phyloP scores from a whole-genome alignment of 2,329 filamentous ascomycete species.

The Raffaelea deltoideospora region DNA sequence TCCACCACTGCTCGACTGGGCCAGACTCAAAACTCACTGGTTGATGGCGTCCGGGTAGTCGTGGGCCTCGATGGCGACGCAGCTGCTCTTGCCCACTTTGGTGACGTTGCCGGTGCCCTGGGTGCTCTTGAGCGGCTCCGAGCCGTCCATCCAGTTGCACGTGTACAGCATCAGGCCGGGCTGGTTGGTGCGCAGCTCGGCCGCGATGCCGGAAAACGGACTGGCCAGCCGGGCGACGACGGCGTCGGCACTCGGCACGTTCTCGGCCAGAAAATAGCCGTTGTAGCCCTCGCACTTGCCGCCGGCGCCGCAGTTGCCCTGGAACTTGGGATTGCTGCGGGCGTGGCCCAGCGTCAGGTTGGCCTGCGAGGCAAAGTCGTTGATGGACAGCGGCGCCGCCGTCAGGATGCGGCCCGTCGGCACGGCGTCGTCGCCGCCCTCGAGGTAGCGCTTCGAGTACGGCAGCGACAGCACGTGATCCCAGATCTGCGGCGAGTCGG shows the following conservation, averaged over 20 bases:
- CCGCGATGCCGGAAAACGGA: constrained; percentile 49
- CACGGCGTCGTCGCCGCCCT: constrained; percentile 37
- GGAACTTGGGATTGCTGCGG: constrained; percentile 34
- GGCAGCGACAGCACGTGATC: constrained; percentile 50
- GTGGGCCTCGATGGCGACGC: constrained; percentile 61
- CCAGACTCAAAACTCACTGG: constrained; percentile 27
- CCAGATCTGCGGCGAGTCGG: constrained; percentile 36
- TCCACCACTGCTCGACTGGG: neutral
- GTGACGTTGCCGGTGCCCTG: constrained; percentile 32
- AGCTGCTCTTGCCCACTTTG: constrained; percentile 45
- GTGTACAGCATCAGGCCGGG: constrained; percentile 57
- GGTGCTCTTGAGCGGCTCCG: constrained; percentile 39
- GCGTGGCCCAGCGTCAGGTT: constrained; percentile 48
- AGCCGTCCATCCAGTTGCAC: constrained; percentile 41
- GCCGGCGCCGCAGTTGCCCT: constrained; percentile 46
- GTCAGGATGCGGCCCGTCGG: constrained; percentile 47
- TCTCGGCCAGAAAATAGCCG: constrained; percentile 34
- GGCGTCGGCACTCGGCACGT: constrained; percentile 20
- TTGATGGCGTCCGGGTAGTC: constrained; percentile 70
- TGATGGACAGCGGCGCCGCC: constrained; percentile 39
- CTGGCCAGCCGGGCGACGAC: constrained; percentile 41
- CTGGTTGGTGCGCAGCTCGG: constrained; percentile 58
- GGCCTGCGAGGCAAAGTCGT: constrained; percentile 49
- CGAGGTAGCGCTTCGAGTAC: constrained; percentile 43
- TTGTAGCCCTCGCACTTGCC: constrained; percentile 61